Conservation (phyloP, 2,329 filamentous ascomycete species). For the Fusarium tuaranense region DNA sequence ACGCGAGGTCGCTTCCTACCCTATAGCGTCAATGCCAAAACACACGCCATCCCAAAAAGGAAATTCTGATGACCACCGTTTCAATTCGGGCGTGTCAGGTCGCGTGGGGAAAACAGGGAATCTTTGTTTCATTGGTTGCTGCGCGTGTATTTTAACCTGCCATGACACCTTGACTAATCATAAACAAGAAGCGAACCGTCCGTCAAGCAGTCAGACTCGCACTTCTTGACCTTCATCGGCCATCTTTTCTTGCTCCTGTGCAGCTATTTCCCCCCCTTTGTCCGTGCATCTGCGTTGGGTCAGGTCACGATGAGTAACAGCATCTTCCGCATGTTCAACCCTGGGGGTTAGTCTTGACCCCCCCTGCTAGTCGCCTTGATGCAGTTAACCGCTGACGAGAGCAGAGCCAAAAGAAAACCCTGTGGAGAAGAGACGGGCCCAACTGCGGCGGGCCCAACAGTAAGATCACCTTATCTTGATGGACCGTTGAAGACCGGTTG, state of each 20-base stretch:
- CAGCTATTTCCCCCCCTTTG: not conserved
- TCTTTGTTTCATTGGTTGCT: not conserved
- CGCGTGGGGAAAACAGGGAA: not conserved
- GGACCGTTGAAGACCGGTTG: not conserved
- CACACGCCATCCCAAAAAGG: not conserved
- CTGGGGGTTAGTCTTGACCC: not conserved
- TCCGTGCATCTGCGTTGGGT: not conserved
- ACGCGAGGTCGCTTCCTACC: not conserved
- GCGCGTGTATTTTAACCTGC: not conserved
- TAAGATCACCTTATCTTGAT: not conserved
- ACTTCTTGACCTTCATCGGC: not conserved
- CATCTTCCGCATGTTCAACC: not conserved
- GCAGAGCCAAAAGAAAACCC: not conserved
- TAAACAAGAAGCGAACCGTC: not conserved
- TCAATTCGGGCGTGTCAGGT: not conserved
- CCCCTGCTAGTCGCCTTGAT: not conserved
- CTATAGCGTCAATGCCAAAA: not conserved
- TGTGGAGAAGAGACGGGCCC: not conserved
- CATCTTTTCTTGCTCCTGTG: not conserved
- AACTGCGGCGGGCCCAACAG: not conserved
- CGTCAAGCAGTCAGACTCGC: not conserved
- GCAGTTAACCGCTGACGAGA: not conserved
- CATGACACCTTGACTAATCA: not conserved
- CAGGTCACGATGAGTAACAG: slow-evolving; percentile 1
- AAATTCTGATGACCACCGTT: not conserved